Percentiles rank a stretch among this genome's conserved stretches.
These are phyloP conservation scores for Cicer yamashitae DNA, from an alignment of 306 rosid genomes.

Conservation along the genomic window DNA sequence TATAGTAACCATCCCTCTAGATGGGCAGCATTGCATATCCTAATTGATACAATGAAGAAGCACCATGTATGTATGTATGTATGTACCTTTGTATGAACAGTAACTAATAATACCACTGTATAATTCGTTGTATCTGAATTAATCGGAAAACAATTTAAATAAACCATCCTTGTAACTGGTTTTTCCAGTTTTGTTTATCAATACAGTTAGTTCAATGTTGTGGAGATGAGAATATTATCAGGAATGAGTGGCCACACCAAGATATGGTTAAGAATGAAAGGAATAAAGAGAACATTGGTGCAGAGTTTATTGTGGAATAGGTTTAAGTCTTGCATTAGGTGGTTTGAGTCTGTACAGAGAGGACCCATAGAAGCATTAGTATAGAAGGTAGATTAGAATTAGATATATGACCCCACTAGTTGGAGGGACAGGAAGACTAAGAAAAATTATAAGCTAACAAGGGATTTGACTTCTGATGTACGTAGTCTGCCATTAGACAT, in stretches of 20 bases:
- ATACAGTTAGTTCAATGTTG: not conserved
- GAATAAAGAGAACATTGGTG: too few relatives aligned
- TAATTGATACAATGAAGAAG: slow-evolving; percentile 13
- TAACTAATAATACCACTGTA: not conserved
- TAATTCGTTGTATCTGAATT: not conserved
- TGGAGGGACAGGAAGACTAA: too few relatives aligned
- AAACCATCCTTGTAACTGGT: too few relatives aligned
- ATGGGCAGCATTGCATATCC: not conserved
- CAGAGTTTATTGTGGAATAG: too few relatives aligned
- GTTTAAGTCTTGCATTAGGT: too few relatives aligned
- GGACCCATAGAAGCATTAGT: too few relatives aligned
- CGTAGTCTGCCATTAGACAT: too few relatives aligned
- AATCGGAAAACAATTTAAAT: not conserved
- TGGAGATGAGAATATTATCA: not conserved
- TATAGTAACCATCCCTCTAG: not conserved
- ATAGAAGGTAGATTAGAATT: too few relatives aligned
- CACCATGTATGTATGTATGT: not conserved
- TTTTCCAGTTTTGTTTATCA: not conserved
- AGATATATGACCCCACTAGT: too few relatives aligned
- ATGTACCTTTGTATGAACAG: not conserved
- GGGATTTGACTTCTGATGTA: too few relatives aligned
- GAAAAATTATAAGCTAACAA: too few relatives aligned
- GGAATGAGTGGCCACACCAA: not conserved
- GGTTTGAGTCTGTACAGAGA: too few relatives aligned
- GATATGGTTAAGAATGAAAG: not conserved